phyloP scores from a whole-genome alignment of 2,329 filamentous ascomycete genomes.

The Tolypocladium amazonense region DNA sequence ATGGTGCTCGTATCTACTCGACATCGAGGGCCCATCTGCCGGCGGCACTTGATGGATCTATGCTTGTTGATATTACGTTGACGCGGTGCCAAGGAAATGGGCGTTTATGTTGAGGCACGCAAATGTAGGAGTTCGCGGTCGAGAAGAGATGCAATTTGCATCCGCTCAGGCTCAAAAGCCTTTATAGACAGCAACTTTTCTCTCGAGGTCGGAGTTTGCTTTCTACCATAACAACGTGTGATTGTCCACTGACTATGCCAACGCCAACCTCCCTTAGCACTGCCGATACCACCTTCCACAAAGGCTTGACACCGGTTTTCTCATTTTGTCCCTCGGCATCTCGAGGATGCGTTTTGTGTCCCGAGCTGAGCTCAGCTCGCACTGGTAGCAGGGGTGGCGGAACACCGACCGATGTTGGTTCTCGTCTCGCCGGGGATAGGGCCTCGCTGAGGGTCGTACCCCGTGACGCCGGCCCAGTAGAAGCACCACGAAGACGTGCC shows the following conservation, averaged over 20 bases:
- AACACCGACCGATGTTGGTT: slow-evolving; percentile 19
- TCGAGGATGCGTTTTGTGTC: background rate
- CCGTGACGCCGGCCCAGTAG: slow-evolving; percentile 26
- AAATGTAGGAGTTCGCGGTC: background rate
- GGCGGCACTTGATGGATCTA: background rate
- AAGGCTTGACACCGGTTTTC: background rate
- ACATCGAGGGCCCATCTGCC: background rate
- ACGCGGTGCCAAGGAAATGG: background rate
- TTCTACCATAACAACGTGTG: background rate
- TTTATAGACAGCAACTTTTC: background rate
- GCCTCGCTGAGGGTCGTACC: slow-evolving; percentile 20
- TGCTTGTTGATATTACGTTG: background rate
- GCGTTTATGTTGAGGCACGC: background rate
- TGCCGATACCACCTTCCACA: background rate
- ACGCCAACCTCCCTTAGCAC: background rate
- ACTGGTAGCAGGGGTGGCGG: background rate
- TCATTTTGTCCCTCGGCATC: background rate
- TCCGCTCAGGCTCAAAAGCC: background rate
- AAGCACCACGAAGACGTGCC: slow-evolving; percentile 24
- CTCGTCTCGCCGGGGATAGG: slow-evolving; percentile 25
- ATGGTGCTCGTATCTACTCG: background rate
- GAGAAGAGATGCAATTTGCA: background rate
- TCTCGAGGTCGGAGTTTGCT: background rate
- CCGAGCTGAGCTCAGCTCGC: background rate
- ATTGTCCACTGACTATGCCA: background rate